Evolutionary conservation across 352 stramenopile species (phyloP).

Genomic region (Elongisporangium anandrum): DNA sequence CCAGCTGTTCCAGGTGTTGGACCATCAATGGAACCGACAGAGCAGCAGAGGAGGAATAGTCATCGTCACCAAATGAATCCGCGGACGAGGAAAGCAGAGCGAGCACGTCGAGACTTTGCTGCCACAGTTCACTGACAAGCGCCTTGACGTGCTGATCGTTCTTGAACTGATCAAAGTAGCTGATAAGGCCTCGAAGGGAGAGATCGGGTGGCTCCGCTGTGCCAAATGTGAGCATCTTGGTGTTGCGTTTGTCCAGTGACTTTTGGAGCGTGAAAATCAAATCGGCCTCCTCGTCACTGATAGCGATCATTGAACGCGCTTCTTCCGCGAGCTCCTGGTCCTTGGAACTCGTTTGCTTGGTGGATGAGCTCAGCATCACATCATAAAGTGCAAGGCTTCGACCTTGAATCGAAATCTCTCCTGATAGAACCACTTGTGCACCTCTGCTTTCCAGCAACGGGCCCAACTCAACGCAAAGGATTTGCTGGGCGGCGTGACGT

Average conservation of each 20-base stretch:
- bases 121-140: conserved; percentile 49
- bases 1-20: conserved; percentile 47
- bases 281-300: conserved; percentile 45
- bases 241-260: conserved; percentile 32
- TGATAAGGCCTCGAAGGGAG: conserved; percentile 58
- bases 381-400: conserved; percentile 59
- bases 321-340: conserved; percentile 31
- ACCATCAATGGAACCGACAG: conserved; percentile 27
- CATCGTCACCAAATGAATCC: conserved; percentile 16
- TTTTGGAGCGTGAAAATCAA: conserved; percentile 47
- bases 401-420: conserved; percentile 60
- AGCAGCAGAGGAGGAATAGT: neutral
- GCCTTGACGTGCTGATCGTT: conserved; percentile 34
- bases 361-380: conserved; percentile 25
- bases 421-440: conserved; percentile 52
- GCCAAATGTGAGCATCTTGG: conserved; percentile 50
- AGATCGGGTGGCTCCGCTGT: conserved; percentile 32
- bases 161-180: conserved; percentile 65
- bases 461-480: conserved; percentile 62
- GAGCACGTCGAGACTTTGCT: conserved; percentile 43
- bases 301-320: conserved; percentile 39
- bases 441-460: conserved; percentile 46
- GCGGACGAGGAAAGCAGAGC: conserved; percentile 7
- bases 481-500: conserved; percentile 42
- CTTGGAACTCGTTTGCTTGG: conserved; percentile 6